A percentile compares a stretch with the other conserved stretches of the same genome.
Conservation (phyloP, 2,329 filamentous ascomycete genomes). For the Aureobasidium leucospermi region DNA sequence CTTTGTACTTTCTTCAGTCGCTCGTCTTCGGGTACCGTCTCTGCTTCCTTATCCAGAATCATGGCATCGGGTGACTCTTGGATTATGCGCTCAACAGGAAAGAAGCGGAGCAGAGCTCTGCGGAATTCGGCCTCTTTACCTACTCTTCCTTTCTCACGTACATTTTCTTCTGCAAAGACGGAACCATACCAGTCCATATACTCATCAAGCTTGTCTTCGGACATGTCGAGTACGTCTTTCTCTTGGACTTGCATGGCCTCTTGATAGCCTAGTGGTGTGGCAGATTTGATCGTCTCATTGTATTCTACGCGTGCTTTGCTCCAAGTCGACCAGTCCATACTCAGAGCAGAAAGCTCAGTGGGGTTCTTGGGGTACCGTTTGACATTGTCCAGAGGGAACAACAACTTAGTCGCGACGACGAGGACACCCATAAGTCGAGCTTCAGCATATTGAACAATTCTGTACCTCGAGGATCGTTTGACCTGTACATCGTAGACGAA, state of each 20-base stretch:
- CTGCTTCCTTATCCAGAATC: background rate
- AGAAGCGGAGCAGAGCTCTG: constrained; percentile 34
- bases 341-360: constrained; percentile 51
- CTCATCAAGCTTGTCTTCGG: constrained; percentile 56
- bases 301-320: constrained; percentile 39
- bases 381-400: constrained; percentile 64
- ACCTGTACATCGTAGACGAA: constrained; percentile 44
- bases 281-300: constrained; percentile 9
- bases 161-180: constrained; percentile 49
- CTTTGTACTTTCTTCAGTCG: constrained; percentile 39
- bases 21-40: constrained; percentile 9
- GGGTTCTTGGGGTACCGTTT: constrained; percentile 43
- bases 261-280: constrained; percentile 30
- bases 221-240: constrained; percentile 56
- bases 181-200: constrained; percentile 75
- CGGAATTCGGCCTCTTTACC: constrained; percentile 33
- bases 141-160: constrained; percentile 26
- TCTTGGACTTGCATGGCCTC: constrained; percentile 50
- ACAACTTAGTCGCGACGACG: constrained; percentile 68
- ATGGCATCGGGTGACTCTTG: background rate
- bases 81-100: constrained; percentile 26
- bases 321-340: constrained; percentile 71
- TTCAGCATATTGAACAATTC: constrained; percentile 62
- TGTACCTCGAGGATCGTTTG: constrained; percentile 29
- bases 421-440: constrained; percentile 63